Evolutionary conservation across 2,329 filamentous ascomycete species (phyloP), one percentile per base, ranked within the genome.

Genomic region (Aspergillus fumigatiaffinis): DNA sequence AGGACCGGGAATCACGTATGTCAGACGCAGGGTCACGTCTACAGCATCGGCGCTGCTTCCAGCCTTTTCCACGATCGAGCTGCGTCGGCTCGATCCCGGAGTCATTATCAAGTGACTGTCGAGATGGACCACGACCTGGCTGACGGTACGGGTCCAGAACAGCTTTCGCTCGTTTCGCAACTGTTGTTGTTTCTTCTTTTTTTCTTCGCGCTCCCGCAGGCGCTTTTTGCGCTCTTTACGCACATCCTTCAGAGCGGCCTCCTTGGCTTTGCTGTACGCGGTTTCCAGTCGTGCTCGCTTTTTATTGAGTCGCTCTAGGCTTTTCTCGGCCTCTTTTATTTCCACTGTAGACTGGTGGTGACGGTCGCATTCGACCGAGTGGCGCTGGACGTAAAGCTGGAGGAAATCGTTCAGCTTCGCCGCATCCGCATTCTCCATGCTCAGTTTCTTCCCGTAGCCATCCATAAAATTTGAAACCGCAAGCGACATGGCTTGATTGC

Each of bases 1-100:
- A 0, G 84, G 84, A 1, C 78, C 77, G 7, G 76, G 74, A 0
- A 85, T 85, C 38, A 87, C 79, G 65, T 87, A 87, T 0, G 80
- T 83, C n/a, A 87, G 65, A 3, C 80, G 75, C 6, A 88, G 68
- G 52, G 55, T 42, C 12, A 65, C 56, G 7, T 59, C 66, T 3
- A 64, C 63, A 35, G 49, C 52, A 48, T 60, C 53, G 21, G 63
- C 47, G 35, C 57, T 12, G 4, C 26, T 25, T 28, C 51, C 56
- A 65, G 59, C 38, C 57, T 57, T n/a, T 68, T 56, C 4, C 65
- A 63, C 23, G 42, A 62, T 26, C 49, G 61, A 29, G 63, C 63
- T 28, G 63, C 68, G 53, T 17, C 60, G 53, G 35, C 62, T 62
- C 6, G 57, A 59, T 7, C 17, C 54, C 2, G 57, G 61, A 3